A percentile compares a stretch with the other conserved stretches of the same genome.
These are phyloP conservation scores for Leccinum variicolor DNA, from an alignment of 768 basidiomycete species.

Conservation along the genomic window DNA sequence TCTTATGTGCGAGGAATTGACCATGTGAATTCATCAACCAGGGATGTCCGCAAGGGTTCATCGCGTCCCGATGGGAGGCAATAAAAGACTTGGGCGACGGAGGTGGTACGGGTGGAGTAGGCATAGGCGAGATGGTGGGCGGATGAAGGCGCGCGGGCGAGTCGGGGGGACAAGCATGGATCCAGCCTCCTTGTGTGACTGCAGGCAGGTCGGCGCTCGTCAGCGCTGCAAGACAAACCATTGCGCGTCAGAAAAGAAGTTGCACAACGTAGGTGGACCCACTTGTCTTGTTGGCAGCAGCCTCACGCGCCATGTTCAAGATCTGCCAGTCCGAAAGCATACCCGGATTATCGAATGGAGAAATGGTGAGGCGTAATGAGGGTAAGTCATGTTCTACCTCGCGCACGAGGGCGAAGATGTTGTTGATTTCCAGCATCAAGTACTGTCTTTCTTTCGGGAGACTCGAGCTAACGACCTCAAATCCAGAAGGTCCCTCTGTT, in stretches of 20 bases:
- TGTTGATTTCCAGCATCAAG: not conserved
- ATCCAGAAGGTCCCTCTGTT: not conserved
- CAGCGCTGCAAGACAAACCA: slow-evolving; percentile 22
- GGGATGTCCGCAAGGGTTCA: slow-evolving; percentile 39
- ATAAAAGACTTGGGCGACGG: slow-evolving; percentile 30
- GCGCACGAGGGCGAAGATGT: slow-evolving; percentile 23
- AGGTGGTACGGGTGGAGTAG: not conserved
- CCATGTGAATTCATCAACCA: slow-evolving; percentile 41
- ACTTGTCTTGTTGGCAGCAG: slow-evolving; percentile 29
- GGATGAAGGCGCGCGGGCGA: slow-evolving; percentile 28
- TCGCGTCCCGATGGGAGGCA: slow-evolving; percentile 31
- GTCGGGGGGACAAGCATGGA: slow-evolving; percentile 16
- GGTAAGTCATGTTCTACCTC: slow-evolving; percentile 31
- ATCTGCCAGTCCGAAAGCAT: slow-evolving; percentile 27
- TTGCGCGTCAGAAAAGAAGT: not conserved
- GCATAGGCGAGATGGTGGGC: slow-evolving; percentile 25
- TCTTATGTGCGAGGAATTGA: slow-evolving; percentile 46
- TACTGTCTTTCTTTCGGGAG: slow-evolving; percentile 1
- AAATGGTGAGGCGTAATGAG: slow-evolving; percentile 29
- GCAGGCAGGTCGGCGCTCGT: slow-evolving; percentile 32
- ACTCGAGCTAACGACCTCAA: slow-evolving; percentile 17
- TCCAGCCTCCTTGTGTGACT: slow-evolving; percentile 24
- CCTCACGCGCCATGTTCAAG: slow-evolving; percentile 20
- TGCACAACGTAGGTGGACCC: slow-evolving; percentile 1
- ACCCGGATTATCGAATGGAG: slow-evolving; percentile 27